Conservation (phyloP, 352 stramenopile genomes). For the Globisporangium sylvaticum region DNA sequence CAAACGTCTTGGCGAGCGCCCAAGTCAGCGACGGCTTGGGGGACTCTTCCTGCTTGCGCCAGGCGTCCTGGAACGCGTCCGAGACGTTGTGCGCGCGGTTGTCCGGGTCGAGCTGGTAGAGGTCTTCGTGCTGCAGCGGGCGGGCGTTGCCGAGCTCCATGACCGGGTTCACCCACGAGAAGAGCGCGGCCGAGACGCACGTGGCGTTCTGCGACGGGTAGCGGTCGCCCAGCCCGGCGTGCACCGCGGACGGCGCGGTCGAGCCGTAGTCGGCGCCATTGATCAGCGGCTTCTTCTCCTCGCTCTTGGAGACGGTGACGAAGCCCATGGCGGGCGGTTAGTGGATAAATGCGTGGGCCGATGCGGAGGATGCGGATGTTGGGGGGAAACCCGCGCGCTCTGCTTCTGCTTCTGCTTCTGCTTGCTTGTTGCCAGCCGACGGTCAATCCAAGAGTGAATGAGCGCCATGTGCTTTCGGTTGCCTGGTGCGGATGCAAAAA, state of each 20-base stretch:
- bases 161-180: slow-evolving; percentile 86
- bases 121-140: slow-evolving; percentile 74
- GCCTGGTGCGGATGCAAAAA: background rate
- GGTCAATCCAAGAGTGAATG: background rate
- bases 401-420: background rate
- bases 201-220: slow-evolving; percentile 52
- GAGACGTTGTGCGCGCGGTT: slow-evolving; percentile 59
- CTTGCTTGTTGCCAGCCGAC: background rate
- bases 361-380: background rate
- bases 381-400: background rate
- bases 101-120: slow-evolving; percentile 77
- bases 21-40: slow-evolving; percentile 47
- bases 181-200: slow-evolving; percentile 66
- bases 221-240: slow-evolving; percentile 45
- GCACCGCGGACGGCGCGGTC: background rate
- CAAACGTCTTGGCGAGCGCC: slow-evolving; percentile 50
- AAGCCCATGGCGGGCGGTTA: slow-evolving; percentile 1
- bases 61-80: slow-evolving; percentile 41
- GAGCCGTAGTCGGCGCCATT: slow-evolving; percentile 11
- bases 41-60: slow-evolving; percentile 29
- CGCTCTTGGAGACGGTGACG: slow-evolving; percentile 11
- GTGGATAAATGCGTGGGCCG: background rate
- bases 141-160: slow-evolving; percentile 82
- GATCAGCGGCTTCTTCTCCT: slow-evolving; percentile 33
- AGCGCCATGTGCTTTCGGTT: background rate